Conservation (phyloP, 257 asterid species). For the Buddleja alternifolia region DNA sequence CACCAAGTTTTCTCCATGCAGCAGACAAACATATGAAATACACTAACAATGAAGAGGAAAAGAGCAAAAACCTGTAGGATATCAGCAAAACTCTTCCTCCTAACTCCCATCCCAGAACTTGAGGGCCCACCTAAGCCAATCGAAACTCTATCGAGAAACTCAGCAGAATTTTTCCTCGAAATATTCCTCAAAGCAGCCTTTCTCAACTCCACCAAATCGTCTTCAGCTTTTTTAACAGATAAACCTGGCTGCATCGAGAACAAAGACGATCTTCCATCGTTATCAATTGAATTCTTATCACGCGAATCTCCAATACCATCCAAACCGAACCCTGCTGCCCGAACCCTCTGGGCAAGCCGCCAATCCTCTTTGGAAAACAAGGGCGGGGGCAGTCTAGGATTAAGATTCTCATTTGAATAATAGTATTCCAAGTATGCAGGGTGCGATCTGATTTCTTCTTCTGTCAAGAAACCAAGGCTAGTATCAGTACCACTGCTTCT, state of each 20-base stretch:
- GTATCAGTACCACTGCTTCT: constrained; percentile 15
- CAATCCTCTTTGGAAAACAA: constrained; percentile 82
- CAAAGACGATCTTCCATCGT: constrained; percentile 44
- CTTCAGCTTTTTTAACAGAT: constrained; percentile 53
- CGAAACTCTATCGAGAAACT: constrained; percentile 43
- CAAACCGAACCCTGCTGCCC: constrained; percentile 55
- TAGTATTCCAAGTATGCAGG: constrained; percentile 78
- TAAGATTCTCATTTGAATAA: constrained; percentile 74
- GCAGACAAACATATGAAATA: neutral
- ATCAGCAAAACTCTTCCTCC: constrained; percentile 91
- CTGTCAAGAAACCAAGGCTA: constrained; percentile 42
- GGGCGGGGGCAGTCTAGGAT: constrained; percentile 90
- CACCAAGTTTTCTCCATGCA: neutral
- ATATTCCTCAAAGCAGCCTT: constrained; percentile 65
- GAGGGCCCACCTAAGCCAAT: constrained; percentile 37
- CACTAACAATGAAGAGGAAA: constrained; percentile 1
- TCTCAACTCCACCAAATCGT: constrained; percentile 60
- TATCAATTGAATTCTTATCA: constrained; percentile 38
- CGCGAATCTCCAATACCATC: constrained; percentile 39
- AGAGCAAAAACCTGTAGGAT: constrained; percentile 65
- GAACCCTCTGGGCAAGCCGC: constrained; percentile 71
- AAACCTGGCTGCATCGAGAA: constrained; percentile 53
- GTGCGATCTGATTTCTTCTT: constrained; percentile 75
- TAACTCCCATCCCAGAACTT: constrained; percentile 58
- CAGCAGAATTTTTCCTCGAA: constrained; percentile 58